Evolutionary conservation across 306 rosid genomes (phyloP), one percentile per base, ranked within the genome.

Genomic region (Gastrolobium villosum): DNA sequence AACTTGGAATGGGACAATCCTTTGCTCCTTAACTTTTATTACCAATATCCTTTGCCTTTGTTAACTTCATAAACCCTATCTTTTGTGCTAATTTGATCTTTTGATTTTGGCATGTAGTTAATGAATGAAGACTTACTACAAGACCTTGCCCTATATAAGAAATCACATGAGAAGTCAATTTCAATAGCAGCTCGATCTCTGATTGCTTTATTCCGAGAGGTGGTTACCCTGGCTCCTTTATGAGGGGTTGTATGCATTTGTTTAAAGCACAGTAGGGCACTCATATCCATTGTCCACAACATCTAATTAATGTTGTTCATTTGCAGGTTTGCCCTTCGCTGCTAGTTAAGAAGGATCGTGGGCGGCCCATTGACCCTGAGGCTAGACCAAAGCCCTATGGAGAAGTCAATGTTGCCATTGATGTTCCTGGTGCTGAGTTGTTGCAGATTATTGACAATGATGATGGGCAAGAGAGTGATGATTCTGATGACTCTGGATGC

Each of bases 111-210:
- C 45, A 78, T 80, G 71, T 72, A 92, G 97, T 81, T 94, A 77
- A 94, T 94, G 99, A 89, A 90, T 10, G 97, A 92, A 82, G 97
- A 94, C 56, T 84, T 89, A 80, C 89, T 94, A 77, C 97, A 90
- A 90, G 99, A 92, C 81, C 99, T 94, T 89, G 97, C 88, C 4
- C 75, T 94, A 40, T 92, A 94, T 80, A 94, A 94, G 93, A 94
- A 94, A 70, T 89, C 97, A 9, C 99, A 87, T 83, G 96, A 92
- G 87, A 94, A 94, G 86, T 92, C 92, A 73, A 88, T 94, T 80
- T 94, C 99, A 73, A 44, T 90, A 13, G 93, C 99, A 40, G 91
- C 99, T 41, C 93, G 97, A 55, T 90, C 99, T 73, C 89, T 94
- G 62, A 88, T 94, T 81, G 85, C 89, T 40, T 83, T 94, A 78